Base-by-base conservation (phyloP, 2,329 filamentous ascomycete genomes). In the Teratosphaeria nubilosa region DNA sequence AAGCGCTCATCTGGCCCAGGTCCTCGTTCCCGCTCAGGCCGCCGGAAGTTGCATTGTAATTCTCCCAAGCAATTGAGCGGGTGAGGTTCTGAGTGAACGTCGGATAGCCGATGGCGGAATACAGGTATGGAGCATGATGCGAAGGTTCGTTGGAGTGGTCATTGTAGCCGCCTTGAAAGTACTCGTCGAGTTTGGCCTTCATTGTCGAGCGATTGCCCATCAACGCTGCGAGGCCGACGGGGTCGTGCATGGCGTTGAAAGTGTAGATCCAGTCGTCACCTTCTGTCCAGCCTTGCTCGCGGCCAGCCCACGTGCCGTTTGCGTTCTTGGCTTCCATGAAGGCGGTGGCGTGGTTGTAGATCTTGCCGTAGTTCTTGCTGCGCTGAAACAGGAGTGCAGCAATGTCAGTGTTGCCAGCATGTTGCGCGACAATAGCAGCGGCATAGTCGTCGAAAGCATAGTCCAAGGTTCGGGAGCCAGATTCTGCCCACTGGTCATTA, bases 181-280 rank as follows among this genome's bases (percentile, higher is more conserved):
- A 74, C 16, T 69, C 71, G 63, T 79, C 75, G 1, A 80, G 69
- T 57, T 74, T 77, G 1, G 66, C 59, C 45, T 74, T 75, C 70
- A 79, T 70, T 11, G 70, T 71, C 2, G 64, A 58, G 10, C 70
- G 70, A 11, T 69, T 69, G 31, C 70, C 68, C 55, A 79, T 75
- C n/a, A 79, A 65, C 1, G 55, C 57, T 4, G 76, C 74, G 1
- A 79, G 66, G 1, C 75, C 76, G 11, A 68, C 63, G 0, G 74
- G 65, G 60, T 79, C 76, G 62, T 79, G 77, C 68, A 77, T 72
- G 10, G 79, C 77, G 53, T 77, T 74, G 62, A 80, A 78, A 0
- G 76, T 78, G 63, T 79, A 80, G n/a, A 77, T 75, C 77, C 76
- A 78, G 53, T 76, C 72, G 61, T 79, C 76, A 14, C 77, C 77